Evolutionary conservation across 1,139 yeast genomes (phyloP), one percentile per base, ranked within the genome.

Genomic region (Hansenula sp.): DNA sequence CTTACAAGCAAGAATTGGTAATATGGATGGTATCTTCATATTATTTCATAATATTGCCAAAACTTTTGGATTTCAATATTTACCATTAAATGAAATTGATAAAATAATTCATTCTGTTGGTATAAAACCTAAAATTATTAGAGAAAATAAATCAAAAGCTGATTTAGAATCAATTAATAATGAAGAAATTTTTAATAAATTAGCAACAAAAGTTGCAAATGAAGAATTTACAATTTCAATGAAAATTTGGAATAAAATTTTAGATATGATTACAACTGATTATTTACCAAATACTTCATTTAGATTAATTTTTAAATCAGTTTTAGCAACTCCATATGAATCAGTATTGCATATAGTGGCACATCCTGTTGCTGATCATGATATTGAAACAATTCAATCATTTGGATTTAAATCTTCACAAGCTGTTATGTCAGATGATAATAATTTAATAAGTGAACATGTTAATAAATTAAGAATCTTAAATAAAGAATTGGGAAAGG

Each of bases 1-100:
- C 12, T 70, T 90, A 48, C 98, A 92, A 60, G 97, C 97, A 0
- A 71, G 97, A 46, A 85, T 92, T 36, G 98, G 98, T 2, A 81
- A 85, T 53, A 92, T 92, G 98, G 97, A 90, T 61, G 98, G 98
- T 7, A 88, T 92, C 6, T 89, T 86, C 51, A 71, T 92, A 20
- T 96, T 96, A 0, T 92, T 83, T 59, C 98, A 92, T 62, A 92
- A 89, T 58, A 73, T 89, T 41, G 73, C 77, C 32, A 69, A 80
- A 34, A 77, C 90, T 56, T 86, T 92, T 61, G 98, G 97, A 3
- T 92, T 89, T 62, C 92, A 89, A 60, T 92, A 92, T 60, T 62
- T 92, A 22, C 92, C 96, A 1, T 64, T 89, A 37, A 65, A 68
- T 6, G 86, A 82, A 30, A 73, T 92, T 48, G 97, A 92, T 58